These are phyloP conservation scores for Ceratocystis huliohia DNA, from an alignment of 2,329 filamentous ascomycete genomes.

Conservation along the genomic window DNA sequence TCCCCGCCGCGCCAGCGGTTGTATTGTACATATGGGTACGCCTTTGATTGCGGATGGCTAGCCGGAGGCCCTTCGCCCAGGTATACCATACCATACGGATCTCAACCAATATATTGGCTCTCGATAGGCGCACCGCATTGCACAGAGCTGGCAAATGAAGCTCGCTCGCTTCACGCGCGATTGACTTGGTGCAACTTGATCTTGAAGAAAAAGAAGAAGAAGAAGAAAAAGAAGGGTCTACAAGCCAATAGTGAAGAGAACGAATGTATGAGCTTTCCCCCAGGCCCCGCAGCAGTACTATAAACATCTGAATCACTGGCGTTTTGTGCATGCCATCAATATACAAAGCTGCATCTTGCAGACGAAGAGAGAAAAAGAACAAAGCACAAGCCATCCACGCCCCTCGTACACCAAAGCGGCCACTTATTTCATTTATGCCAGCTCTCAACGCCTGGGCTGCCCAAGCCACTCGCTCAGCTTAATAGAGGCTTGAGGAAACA, in stretches of 20 bases:
- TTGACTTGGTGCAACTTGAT: neutral
- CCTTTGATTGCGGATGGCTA: too few relatives aligned
- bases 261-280: too few relatives aligned
- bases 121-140: neutral
- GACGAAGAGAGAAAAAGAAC: neutral
- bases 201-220: too few relatives aligned
- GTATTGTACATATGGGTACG: too few relatives aligned
- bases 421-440: neutral
- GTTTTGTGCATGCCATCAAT: neutral
- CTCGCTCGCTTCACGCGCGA: neutral
- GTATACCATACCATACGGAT: neutral
- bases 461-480: slow-evolving; percentile 1
- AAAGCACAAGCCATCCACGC: neutral
- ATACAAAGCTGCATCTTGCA: neutral
- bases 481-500: neutral
- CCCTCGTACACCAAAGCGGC: neutral
- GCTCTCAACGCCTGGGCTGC: neutral
- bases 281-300: neutral
- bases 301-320: neutral
- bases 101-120: neutral
- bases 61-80: neutral
- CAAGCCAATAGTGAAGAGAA: too few relatives aligned
- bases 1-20: neutral
- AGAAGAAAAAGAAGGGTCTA: too few relatives aligned
- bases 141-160: neutral